Conservation (phyloP, 805 yeast species). For the Kodamaea kaohsiungensis region DNA sequence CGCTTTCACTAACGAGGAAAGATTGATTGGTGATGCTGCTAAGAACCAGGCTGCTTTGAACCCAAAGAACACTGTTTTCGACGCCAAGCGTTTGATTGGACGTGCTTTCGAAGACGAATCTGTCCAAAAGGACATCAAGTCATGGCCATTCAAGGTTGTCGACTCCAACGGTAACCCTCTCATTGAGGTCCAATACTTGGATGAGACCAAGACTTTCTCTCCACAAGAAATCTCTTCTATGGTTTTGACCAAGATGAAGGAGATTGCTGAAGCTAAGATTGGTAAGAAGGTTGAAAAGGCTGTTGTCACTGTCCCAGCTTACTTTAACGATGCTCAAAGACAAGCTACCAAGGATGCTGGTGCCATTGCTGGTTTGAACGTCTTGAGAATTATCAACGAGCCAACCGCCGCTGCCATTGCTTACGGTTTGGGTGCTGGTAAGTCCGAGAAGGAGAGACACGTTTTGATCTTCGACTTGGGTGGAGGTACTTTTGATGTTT, state of each 20-base stretch:
- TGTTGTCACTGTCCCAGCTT: slow-evolving; percentile 51
- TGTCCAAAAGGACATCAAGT: slow-evolving; percentile 56
- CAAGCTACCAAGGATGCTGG: slow-evolving; percentile 55
- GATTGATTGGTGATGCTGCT: slow-evolving; percentile 54
- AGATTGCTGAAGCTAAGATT: slow-evolving; percentile 85
- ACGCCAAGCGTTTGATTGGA: slow-evolving; percentile 57
- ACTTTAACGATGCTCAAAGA: slow-evolving; percentile 52
- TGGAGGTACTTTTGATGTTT: slow-evolving; percentile 98
- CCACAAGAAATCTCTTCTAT: slow-evolving; percentile 52
- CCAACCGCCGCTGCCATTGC: slow-evolving; percentile 96
- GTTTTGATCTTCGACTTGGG: slow-evolving; percentile 92
- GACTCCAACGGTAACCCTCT: slow-evolving; percentile 47
- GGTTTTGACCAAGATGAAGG: slow-evolving; percentile 53
- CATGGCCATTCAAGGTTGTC: slow-evolving; percentile 50
- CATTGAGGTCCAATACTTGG: slow-evolving; percentile 49
- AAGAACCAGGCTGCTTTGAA: slow-evolving; percentile 53
- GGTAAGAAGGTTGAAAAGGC: slow-evolving; percentile 71
- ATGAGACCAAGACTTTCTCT: slow-evolving; percentile 47
- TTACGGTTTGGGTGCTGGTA: slow-evolving; percentile 81
- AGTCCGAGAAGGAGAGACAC: slow-evolving; percentile 55
- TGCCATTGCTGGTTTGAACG: slow-evolving; percentile 53
- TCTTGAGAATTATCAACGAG: slow-evolving; percentile 50
- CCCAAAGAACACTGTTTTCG: slow-evolving; percentile 52
- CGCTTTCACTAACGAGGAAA: slow-evolving; percentile 49
- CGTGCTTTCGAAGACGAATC: slow-evolving; percentile 61